A percentile compares a stretch with the other conserved stretches of the same genome.
phyloP scores from a whole-genome alignment of 331 rosid genomes.

The Ulmus americana region DNA sequence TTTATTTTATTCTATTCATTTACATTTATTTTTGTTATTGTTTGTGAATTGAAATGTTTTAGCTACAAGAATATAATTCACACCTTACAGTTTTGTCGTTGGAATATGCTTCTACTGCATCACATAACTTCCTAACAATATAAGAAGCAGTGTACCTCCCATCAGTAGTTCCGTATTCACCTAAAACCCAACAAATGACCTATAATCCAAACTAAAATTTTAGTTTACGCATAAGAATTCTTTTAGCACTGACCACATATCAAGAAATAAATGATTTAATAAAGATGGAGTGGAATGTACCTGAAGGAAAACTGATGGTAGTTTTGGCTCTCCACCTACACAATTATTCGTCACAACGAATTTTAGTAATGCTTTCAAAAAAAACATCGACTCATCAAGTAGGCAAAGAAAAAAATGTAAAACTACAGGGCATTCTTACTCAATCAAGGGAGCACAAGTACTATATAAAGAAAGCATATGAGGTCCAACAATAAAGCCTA shows the following conservation, averaged over 20 bases:
- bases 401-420: neutral
- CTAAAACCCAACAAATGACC: slow-evolving; percentile 80
- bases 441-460: no score
- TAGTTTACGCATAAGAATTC: slow-evolving; percentile 7
- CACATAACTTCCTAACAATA: slow-evolving; percentile 67
- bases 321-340: no score
- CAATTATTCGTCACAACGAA: no score
- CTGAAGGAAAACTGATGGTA: no score
- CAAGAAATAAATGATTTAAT: no score
- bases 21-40: neutral
- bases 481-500: no score
- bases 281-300: no score
- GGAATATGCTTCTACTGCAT: slow-evolving; percentile 78
- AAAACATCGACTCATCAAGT: neutral
- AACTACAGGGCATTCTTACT: neutral
- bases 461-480: no score
- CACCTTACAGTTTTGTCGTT: slow-evolving; percentile 58
- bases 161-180: slow-evolving; percentile 59
- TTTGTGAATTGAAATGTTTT: neutral
- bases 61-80: neutral
- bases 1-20: no score
- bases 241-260: neutral
- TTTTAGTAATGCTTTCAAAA: neutral
- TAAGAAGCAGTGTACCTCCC: slow-evolving; percentile 67
- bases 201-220: slow-evolving; percentile 35